Conservation (phyloP, 495 filamentous ascomycete species). For the Podospora didyma region DNA sequence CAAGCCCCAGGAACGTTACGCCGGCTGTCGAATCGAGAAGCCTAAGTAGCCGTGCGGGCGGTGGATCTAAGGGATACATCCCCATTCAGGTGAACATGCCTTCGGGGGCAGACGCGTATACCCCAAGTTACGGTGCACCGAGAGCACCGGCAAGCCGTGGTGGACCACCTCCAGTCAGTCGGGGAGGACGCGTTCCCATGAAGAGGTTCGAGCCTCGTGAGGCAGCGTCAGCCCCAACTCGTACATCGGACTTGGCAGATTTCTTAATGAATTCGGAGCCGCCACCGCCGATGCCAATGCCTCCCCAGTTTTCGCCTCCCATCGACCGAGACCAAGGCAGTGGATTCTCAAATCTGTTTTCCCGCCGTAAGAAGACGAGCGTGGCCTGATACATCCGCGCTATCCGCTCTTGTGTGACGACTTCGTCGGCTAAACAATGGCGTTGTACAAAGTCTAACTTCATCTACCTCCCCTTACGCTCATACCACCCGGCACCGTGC, state of each 20-base stretch:
- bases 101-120: conserved; percentile 23
- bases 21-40: conserved; percentile 24
- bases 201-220: conserved; percentile 53
- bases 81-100: conserved; percentile 46
- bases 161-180: conserved; percentile 16
- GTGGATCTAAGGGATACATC: conserved; percentile 31
- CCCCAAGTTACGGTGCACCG: conserved; percentile 24
- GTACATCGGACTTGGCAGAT: conserved; percentile 70
- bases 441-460: neutral
- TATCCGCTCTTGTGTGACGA: neutral
- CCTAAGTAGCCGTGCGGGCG: conserved; percentile 30
- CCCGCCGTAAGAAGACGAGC: conserved; percentile 24
- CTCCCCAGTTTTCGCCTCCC: neutral
- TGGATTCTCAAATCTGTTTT: conserved; percentile 17
- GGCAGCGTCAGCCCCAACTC: conserved; percentile 31
- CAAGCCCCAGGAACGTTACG: conserved; percentile 9
- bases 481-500: too few relatives aligned
- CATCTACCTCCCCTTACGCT: neutral
- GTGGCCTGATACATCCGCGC: conserved; percentile 6
- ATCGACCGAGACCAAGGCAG: neutral
- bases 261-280: conserved; percentile 76
- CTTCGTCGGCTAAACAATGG: neutral
- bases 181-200: conserved; percentile 37
- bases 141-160: conserved; percentile 11
- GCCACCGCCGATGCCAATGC: conserved; percentile 36